Evolutionary conservation across 1,284 basidiomycete species (phyloP).

Genomic region (Lignosus rhinocerotis): DNA sequence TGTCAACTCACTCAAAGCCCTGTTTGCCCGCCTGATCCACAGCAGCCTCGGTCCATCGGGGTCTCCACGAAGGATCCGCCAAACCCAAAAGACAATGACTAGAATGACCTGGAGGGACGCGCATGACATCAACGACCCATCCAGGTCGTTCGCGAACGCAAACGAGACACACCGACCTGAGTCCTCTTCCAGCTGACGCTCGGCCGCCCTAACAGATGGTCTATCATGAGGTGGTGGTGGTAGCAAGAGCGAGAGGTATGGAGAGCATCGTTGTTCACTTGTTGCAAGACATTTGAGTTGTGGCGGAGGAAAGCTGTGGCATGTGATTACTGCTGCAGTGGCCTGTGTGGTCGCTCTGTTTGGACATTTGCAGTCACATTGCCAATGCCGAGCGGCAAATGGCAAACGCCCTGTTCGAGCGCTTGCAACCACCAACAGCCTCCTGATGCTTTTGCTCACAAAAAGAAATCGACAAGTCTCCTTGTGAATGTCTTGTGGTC

Average conservation of each 20-base stretch:
- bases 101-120: conserved; percentile 65
- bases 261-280: neutral
- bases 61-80: conserved; percentile 73
- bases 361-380: neutral
- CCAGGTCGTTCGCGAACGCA: neutral
- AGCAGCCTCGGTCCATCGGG: conserved; percentile 65
- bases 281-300: conserved; percentile 6
- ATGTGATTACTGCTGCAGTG: conserved; percentile 18
- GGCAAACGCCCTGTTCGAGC: too few relatives aligned
- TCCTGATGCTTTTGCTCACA: too few relatives aligned
- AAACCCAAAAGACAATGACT: conserved; percentile 89
- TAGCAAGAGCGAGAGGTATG: conserved; percentile 11
- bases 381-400: too few relatives aligned
- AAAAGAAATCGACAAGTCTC: too few relatives aligned
- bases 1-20: conserved; percentile 53
- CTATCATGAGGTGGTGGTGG: conserved; percentile 35
- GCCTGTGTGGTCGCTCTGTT: neutral
- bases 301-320: conserved; percentile 6
- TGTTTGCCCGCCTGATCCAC: conserved; percentile 63
- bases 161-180: conserved; percentile 28
- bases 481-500: too few relatives aligned
- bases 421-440: too few relatives aligned
- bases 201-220: conserved; percentile 39
- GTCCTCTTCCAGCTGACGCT: conserved; percentile 41
- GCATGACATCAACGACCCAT: conserved; percentile 3